Evolutionary conservation across 331 rosid genomes (phyloP), one percentile per base, ranked within the genome.

Genomic region (Cydonia oblonga): DNA sequence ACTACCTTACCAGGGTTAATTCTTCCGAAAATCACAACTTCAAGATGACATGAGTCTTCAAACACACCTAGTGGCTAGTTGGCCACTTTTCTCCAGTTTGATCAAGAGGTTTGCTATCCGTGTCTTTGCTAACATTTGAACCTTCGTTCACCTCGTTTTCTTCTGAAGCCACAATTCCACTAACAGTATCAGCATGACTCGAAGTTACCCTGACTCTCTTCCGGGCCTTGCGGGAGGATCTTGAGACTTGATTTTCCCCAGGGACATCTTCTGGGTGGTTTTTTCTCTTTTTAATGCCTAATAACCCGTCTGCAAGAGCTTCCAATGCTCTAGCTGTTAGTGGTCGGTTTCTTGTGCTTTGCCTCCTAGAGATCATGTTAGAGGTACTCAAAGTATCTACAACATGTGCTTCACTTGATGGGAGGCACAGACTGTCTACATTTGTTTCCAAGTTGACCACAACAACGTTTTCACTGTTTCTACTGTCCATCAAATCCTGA

Each of bases 301-400:
- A 77, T 76, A 72, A 84, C 51, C 88, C 89, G 68, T 84, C 86
- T n/a, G 84, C 87, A 16, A 86, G 77, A 78, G 89, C 88, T 80
- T 91, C 93, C 82, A 87, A 71, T 1, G 91, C 93, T 87, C 84
- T 86, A 70, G 79, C 46, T 2, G 93, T 91, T 81, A 85, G 83
- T 2, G 93, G 93, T 70, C 91, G 87, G 35, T 81, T 87, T 76
- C 96, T 84, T 14, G 88, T 89, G 89, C 96, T 81, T 61, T 87
- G 89, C 84, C 90, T 87, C 82, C 86, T 79, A 15, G 73, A 65
- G 58, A 38, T 80, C 64, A 58, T 66, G 66, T 30, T 69, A 62
- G 81, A 69, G 73, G 74, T 71, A 66, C 38, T 66, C 74, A 60
- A 35, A 58, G 85, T 22, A 38, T 79, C 74, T 2, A 69, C 71